A percentile compares a stretch with the other conserved stretches of the same genome.
Evolutionary conservation across 768 basidiomycete species (phyloP).

Genomic region (Cystofilobasidium macerans): DNA sequence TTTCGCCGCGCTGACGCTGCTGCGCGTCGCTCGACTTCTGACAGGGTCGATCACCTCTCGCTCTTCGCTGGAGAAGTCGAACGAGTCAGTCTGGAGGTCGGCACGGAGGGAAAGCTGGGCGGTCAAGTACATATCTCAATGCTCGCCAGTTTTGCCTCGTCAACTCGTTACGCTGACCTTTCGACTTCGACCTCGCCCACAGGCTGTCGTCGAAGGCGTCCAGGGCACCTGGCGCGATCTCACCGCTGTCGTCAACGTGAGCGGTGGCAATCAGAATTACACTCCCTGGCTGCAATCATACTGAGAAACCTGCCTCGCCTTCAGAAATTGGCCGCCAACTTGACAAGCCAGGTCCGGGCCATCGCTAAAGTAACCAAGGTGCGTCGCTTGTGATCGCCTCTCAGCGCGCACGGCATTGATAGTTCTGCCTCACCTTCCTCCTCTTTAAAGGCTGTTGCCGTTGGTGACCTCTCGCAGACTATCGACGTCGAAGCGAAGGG

Average conservation of each 20-base stretch:
- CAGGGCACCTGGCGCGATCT: conserved; percentile 89
- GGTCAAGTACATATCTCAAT: not conserved
- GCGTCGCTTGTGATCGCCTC: conserved; percentile 1
- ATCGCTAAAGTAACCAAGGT: conserved; percentile 87
- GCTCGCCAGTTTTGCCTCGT: not conserved
- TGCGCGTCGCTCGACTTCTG: not conserved
- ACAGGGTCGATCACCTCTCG: conserved; percentile 55
- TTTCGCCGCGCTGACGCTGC: not conserved
- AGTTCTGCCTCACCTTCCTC: not conserved
- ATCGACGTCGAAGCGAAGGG: conserved; percentile 79
- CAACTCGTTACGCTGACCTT: conserved; percentile 45
- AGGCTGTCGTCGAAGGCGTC: conserved; percentile 78
- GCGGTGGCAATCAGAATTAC: not conserved
- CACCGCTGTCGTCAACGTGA: conserved; percentile 68
- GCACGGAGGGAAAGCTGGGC: conserved; percentile 41
- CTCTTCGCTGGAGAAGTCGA: conserved; percentile 88
- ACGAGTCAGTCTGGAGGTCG: conserved; percentile 50
- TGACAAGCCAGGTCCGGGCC: conserved; percentile 53
- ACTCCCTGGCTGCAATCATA: not conserved
- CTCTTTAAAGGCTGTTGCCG: conserved; percentile 48
- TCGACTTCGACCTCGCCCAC: conserved; percentile 36
- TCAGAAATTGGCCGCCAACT: conserved; percentile 38
- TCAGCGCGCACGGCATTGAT: too few species aligned
- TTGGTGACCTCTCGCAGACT: conserved; percentile 82
- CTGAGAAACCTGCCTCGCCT: not conserved